Percentiles rank a stretch among this genome's conserved stretches.
Conservation (phyloP, 208 protist genomes). For the Borovskyia barvae region DNA sequence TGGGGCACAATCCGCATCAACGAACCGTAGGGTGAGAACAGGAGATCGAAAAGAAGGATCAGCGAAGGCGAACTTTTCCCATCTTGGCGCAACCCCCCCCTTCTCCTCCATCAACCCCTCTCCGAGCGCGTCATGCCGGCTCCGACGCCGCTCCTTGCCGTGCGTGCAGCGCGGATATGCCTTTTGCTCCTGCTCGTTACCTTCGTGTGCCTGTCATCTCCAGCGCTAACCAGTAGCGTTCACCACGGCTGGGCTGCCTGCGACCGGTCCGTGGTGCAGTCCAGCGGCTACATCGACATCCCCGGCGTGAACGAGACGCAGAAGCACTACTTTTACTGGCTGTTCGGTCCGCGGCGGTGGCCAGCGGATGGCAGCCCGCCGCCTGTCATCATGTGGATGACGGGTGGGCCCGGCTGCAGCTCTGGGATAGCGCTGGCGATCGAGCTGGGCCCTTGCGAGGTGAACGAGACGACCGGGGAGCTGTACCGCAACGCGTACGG, state of each 20-base stretch:
- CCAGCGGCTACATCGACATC: conserved; percentile 77
- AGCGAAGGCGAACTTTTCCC: not conserved
- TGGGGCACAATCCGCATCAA: too few relatives aligned
- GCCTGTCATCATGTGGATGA: conserved; percentile 89
- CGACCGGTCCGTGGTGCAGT: conserved; percentile 52
- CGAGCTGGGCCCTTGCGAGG: conserved; percentile 82
- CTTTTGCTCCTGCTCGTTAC: too few relatives aligned
- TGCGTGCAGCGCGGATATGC: conserved; percentile 10
- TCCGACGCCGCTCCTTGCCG: too few relatives aligned
- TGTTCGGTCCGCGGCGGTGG: conserved; percentile 58
- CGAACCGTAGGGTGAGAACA: too few relatives aligned
- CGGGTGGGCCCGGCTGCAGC: conserved; percentile 90
- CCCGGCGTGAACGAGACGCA: conserved; percentile 30
- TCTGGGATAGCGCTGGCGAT: conserved; percentile 54
- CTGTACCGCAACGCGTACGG: conserved; percentile 63
- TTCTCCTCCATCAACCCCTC: too few relatives aligned
- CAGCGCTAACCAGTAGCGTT: not conserved
- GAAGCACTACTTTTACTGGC: conserved; percentile 92
- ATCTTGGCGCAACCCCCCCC: not conserved
- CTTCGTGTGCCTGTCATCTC: conserved; percentile 9
- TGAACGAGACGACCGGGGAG: conserved; percentile 48
- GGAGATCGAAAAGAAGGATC: too few relatives aligned
- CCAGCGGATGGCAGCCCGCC: conserved; percentile 31
- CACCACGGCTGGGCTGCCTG: conserved; percentile 36
- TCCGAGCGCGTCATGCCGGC: too few relatives aligned